phyloP scores from a whole-genome alignment of 2,329 filamentous ascomycete species.

The Cercospora sp. region DNA sequence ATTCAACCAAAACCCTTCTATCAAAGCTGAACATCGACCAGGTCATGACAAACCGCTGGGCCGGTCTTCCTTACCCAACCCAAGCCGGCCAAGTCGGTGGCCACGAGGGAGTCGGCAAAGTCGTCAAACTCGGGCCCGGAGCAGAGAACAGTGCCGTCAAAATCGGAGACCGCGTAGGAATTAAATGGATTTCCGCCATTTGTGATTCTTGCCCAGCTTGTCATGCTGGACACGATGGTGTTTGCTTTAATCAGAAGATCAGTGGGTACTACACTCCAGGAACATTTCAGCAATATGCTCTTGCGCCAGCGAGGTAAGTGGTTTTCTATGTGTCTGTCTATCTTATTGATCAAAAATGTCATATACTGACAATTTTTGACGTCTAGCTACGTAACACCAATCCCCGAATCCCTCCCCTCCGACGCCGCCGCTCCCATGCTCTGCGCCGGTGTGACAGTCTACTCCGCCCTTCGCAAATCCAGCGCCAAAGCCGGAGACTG shows the following conservation, averaged over 20 bases:
- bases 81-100: slow-evolving; percentile 65
- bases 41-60: slow-evolving; percentile 46
- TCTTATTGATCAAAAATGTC: not conserved
- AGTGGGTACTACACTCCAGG: slow-evolving; percentile 69
- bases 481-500: slow-evolving; percentile 60
- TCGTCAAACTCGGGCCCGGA: slow-evolving; percentile 65
- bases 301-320: slow-evolving; percentile 54
- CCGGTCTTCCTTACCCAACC: slow-evolving; percentile 57
- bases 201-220: slow-evolving; percentile 59
- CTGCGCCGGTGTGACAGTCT: slow-evolving; percentile 68
- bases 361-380: not conserved
- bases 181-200: slow-evolving; percentile 65
- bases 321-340: too few species aligned
- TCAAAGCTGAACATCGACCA: not conserved
- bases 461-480: slow-evolving; percentile 63
- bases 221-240: slow-evolving; percentile 55
- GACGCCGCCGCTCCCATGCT: slow-evolving; percentile 66
- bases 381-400: slow-evolving; percentile 64
- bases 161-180: slow-evolving; percentile 67
- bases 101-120: slow-evolving; percentile 65
- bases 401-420: slow-evolving; percentile 61
- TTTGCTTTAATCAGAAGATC: slow-evolving; percentile 58
- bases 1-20: too few species aligned
- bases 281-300: slow-evolving; percentile 70
- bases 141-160: slow-evolving; percentile 58